Evolutionary conservation across 106 monocot species (phyloP), one percentile per base, ranked within the genome.

Genomic region (Dioscorea zingiberensis): DNA sequence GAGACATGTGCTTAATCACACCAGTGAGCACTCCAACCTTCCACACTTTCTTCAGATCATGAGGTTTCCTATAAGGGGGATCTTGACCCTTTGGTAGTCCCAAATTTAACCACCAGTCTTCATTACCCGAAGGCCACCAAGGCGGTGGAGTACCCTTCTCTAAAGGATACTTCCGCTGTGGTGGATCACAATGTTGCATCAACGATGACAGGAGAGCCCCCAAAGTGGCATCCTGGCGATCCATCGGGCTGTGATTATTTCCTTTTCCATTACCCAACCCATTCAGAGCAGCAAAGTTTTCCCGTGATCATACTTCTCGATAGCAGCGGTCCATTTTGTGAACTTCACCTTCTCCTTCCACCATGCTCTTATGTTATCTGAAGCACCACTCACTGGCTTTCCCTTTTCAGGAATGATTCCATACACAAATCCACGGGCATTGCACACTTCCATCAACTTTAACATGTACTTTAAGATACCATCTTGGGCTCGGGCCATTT

Each of bases 291-390:
- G 81, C 85, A 59, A 84, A 73, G 47, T 67, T 82, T 24, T 98
- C 92, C 2, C n/a, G n/a, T 68, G 68, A 61, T 98, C 97, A 61
- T 88, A 98, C 57, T 86, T 80, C 57, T 80, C 86, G 62, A 98
- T 84, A 22, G 97, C 97, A 7, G 79, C 75, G 86, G 91, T 21
- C 92, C 97, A 64, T 92, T 83, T 71, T 92, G 92, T 92, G 78
- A 98, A 98, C 64, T 89, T 98, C 48, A 92, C 97, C 73, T 92
- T 98, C 67, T 98, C 97, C 72, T 98, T 98, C 97, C 97, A 98
- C 97, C 97, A 98, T 44, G 85, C 92, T 73, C 97, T 83, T 54
- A 98, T 79, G 65, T 98, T 98, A 77, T 98, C 92, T 2, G 97
- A 98, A 27, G 97, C 69, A 29, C 97, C 97, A 28, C 97, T 89